Evolutionary conservation across 768 basidiomycete species (phyloP), one percentile per base, ranked within the genome.

Genomic region (Agaricus bisporus): DNA sequence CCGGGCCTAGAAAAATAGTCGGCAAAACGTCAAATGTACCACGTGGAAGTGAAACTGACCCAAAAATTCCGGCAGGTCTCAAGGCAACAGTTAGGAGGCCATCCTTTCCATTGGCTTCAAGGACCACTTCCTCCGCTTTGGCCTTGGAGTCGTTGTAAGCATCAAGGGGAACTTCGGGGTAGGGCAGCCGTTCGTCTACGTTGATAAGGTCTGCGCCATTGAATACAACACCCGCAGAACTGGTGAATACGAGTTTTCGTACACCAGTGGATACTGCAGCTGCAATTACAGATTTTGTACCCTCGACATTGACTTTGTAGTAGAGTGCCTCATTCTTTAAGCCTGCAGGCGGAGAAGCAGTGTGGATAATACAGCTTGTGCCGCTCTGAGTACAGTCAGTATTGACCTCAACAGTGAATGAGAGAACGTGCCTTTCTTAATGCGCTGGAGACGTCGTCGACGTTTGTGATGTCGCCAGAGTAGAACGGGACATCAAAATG

Each of bases 91-190:
- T 98, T 57, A 90, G 68, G 5, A 98, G 74, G 12, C 89, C 91
- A 18, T 79, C 81, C 61, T 86, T 81, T 4, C 88, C 91, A 61
- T 98, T 99, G 12, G 97, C 90, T 26, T 76, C 82, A 2, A 99
- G 73, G 7, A 98, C 86, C 36, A 88, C 73, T 35, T 79, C 74
- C 68, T 98, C 95, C 0, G 88, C 95, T 65, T 87, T 80, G 11
- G 87, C 89, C 69, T 99, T 99, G 11, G 94, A 92, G 55, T 88
- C 87, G 64, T 95, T 98, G 70, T 99, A 99, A 0, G 88, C 86
- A 66, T 98, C 94, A 67, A 93, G 76, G 4, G 85, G 82, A 36
- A 80, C 80, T 39, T 79, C 78, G 0, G 92, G 91, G 55, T 80
- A 77, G 0, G 84, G 81, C 38, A 89, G 67, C 8, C 97, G 83